A percentile compares a stretch with the other conserved stretches of the same genome.
Evolutionary conservation across 2,329 filamentous ascomycete genomes (phyloP).

Genomic region (Aureobasidium sp.): DNA sequence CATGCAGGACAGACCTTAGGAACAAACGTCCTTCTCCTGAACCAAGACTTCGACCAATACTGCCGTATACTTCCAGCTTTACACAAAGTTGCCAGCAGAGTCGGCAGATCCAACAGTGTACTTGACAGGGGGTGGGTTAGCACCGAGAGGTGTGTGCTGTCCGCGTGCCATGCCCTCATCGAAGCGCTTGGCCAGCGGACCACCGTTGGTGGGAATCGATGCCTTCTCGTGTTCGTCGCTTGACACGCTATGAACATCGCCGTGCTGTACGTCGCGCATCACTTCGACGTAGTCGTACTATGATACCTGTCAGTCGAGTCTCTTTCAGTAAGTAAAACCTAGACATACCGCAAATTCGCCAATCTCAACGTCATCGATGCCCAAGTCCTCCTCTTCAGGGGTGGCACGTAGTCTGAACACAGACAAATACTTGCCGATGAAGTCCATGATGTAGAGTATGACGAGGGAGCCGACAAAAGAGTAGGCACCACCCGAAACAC

Average conservation of each 20-base stretch:
- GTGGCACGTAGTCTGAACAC: constrained; percentile 65
- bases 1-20: background rate
- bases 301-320: background rate
- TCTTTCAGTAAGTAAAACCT: background rate
- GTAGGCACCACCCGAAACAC: constrained; percentile 66
- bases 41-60: background rate
- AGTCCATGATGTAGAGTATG: constrained; percentile 54
- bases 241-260: constrained; percentile 2
- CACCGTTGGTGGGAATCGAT: constrained; percentile 3
- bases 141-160: constrained; percentile 7
- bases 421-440: constrained; percentile 71
- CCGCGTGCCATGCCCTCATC: background rate
- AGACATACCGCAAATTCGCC: constrained; percentile 73
- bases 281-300: constrained; percentile 85
- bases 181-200: background rate
- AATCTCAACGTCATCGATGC: constrained; percentile 84
- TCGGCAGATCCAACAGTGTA: background rate
- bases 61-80: background rate
- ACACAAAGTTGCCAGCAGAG: background rate
- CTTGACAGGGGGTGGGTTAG: background rate
- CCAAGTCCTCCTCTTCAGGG: constrained; percentile 73
- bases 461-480: constrained; percentile 70
- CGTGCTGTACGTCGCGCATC: constrained; percentile 55
- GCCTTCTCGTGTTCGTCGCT: constrained; percentile 10
- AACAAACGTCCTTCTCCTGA: background rate